Conservation (phyloP, 495 filamentous ascomycete genomes). For the Aspergillus nanangensis region DNA sequence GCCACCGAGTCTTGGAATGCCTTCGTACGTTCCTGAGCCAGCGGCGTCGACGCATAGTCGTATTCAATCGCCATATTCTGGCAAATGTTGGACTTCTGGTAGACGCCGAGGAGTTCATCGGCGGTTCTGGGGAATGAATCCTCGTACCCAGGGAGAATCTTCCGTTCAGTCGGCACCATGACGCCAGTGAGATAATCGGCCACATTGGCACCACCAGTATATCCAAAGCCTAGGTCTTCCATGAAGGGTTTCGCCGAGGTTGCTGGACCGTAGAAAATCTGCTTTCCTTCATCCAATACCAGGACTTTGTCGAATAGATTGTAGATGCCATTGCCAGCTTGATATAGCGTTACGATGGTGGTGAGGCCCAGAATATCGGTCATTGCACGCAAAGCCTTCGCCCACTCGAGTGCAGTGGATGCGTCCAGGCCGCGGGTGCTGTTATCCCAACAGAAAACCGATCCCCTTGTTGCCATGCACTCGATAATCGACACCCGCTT, state of each 20-base stretch:
- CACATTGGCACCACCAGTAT: constrained; percentile 59
- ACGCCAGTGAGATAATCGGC: constrained; percentile 66
- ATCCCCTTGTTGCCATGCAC: constrained; percentile 54
- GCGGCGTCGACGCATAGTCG: not conserved
- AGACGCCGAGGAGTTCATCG: not conserved
- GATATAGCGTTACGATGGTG: constrained; percentile 48
- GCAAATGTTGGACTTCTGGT: not conserved
- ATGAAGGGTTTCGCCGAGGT: constrained; percentile 60
- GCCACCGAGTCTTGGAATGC: not conserved
- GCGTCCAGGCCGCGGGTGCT: constrained; percentile 57
- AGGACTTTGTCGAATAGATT: constrained; percentile 61
- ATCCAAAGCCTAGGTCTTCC: constrained; percentile 58
- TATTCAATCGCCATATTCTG: not conserved
- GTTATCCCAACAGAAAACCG: constrained; percentile 59
- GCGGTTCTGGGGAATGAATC: not conserved
- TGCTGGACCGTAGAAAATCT: constrained; percentile 54
- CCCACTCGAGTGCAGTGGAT: constrained; percentile 50
- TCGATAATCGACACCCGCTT: constrained; percentile 60
- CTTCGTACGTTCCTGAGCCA: not conserved
- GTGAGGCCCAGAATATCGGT: constrained; percentile 38
- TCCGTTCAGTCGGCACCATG: constrained; percentile 62
- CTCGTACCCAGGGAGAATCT: constrained; percentile 47
- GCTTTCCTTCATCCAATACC: constrained; percentile 56
- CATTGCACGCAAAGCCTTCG: constrained; percentile 39
- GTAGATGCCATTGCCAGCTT: constrained; percentile 59